phyloP scores from a whole-genome alignment of 1,284 basidiomycete species.

The Serendipita sp. region DNA sequence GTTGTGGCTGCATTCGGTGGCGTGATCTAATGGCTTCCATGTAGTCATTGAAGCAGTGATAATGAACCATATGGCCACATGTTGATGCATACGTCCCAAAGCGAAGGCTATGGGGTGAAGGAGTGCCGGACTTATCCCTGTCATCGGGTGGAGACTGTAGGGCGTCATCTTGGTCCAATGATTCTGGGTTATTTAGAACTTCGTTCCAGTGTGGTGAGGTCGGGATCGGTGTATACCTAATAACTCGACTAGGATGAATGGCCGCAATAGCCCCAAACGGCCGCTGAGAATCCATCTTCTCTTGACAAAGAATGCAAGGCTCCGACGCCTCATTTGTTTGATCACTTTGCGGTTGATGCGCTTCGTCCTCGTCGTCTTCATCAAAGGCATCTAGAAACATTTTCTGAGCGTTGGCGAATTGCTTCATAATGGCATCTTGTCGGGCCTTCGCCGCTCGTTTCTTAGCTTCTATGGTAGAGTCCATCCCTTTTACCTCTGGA shows the following conservation, averaged over 20 bases:
- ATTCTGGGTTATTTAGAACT: slow-evolving; percentile 46
- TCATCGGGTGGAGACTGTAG: slow-evolving; percentile 23
- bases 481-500: slow-evolving; percentile 30
- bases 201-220: slow-evolving; percentile 60
- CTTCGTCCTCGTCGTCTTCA: slow-evolving; percentile 36
- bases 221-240: slow-evolving; percentile 69
- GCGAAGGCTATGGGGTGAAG: slow-evolving; percentile 32
- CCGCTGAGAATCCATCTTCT: slow-evolving; percentile 61
- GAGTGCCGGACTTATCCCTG: slow-evolving; percentile 27
- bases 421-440: slow-evolving; percentile 79
- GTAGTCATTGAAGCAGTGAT: slow-evolving; percentile 88
- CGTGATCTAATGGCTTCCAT: slow-evolving; percentile 76
- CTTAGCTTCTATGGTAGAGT: slow-evolving; percentile 45
- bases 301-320: slow-evolving; percentile 95
- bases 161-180: slow-evolving; percentile 44
- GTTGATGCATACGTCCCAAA: slow-evolving; percentile 83
- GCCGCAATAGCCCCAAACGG: slow-evolving; percentile 85
- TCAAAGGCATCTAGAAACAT: slow-evolving; percentile 70
- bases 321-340: slow-evolving; percentile 43
- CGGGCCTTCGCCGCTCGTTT: slow-evolving; percentile 71
- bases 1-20: slow-evolving; percentile 78
- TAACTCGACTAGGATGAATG: slow-evolving; percentile 76
- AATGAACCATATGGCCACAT: slow-evolving; percentile 96
- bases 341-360: slow-evolving; percentile 33
- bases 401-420: slow-evolving; percentile 85